These are phyloP conservation scores for Salix koriyanagi DNA, from an alignment of 345 rosid species.

Conservation along the genomic window DNA sequence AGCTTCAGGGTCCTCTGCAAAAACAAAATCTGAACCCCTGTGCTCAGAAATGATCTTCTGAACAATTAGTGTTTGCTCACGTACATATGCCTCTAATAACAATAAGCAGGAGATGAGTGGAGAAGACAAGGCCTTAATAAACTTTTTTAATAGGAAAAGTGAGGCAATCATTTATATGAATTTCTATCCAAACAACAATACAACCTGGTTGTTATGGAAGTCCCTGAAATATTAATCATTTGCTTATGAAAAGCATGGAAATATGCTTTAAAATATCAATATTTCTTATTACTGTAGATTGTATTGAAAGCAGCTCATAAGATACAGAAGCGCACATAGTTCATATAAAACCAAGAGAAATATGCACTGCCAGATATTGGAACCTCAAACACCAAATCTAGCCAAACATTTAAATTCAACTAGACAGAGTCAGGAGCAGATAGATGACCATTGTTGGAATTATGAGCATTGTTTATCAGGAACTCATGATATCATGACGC, in stretches of 20 bases:
- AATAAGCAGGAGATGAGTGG: conserved; percentile 1
- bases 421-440: background rate
- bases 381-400: background rate
- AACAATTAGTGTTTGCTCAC: conserved; percentile 72
- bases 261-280: background rate
- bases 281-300: background rate
- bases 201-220: background rate
- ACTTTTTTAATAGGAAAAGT: background rate
- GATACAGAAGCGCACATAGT: background rate
- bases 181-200: background rate
- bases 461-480: background rate
- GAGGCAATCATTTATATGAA: background rate
- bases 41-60: conserved; percentile 79
- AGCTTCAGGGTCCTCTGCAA: conserved; percentile 77
- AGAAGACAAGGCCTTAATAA: background rate
- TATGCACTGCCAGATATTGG: background rate
- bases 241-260: background rate
- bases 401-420: background rate
- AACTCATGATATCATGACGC: background rate
- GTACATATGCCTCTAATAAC: conserved; percentile 68
- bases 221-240: background rate
- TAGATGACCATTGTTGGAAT: background rate
- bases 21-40: conserved; percentile 79
- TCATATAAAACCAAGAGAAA: background rate
- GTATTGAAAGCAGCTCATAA: background rate